Percentiles rank a stretch among this genome's conserved stretches.
phyloP scores from a whole-genome alignment of 805 yeast genomes.

The Pichia scutulata region DNA sequence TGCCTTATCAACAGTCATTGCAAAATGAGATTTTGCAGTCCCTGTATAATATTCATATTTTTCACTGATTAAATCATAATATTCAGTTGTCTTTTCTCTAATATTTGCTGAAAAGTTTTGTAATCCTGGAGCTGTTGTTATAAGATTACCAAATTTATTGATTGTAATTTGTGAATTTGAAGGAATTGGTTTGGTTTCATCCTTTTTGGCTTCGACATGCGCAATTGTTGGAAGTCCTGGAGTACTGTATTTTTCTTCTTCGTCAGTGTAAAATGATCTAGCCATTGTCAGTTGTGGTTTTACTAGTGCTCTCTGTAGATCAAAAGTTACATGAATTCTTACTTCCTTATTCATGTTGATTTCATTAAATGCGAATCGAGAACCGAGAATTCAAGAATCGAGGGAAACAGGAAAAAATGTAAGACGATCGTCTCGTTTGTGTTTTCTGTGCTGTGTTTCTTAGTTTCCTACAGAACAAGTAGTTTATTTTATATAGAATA shows the following conservation, averaged over 20 bases:
- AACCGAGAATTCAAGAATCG: no score
- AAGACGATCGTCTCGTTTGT: neutral
- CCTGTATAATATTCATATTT: slow-evolving; percentile 41
- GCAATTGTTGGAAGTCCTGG: slow-evolving; percentile 37
- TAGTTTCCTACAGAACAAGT: no score
- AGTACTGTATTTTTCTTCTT: slow-evolving; percentile 37
- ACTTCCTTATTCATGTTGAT: no score
- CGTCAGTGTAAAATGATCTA: slow-evolving; percentile 47
- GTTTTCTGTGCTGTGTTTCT: neutral
- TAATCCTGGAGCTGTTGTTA: slow-evolving; percentile 40
- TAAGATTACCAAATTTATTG: slow-evolving; percentile 43
- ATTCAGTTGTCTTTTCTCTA: slow-evolving; percentile 33
- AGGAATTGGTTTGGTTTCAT: neutral
- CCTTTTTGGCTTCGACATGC: neutral
- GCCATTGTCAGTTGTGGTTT: slow-evolving; percentile 1
- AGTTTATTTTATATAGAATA: neutral
- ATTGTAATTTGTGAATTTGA: slow-evolving; percentile 29
- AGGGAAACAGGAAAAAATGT: neutral
- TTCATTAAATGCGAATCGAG: neutral
- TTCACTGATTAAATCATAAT: slow-evolving; percentile 32
- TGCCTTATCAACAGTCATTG: slow-evolving; percentile 26
- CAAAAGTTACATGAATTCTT: no score
- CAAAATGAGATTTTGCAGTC: slow-evolving; percentile 38
- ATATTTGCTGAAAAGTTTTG: slow-evolving; percentile 35
- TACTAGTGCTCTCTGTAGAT: no score